Evolutionary conservation across 495 filamentous ascomycete species (phyloP).

Genomic region (Parachaetomium inaequale): DNA sequence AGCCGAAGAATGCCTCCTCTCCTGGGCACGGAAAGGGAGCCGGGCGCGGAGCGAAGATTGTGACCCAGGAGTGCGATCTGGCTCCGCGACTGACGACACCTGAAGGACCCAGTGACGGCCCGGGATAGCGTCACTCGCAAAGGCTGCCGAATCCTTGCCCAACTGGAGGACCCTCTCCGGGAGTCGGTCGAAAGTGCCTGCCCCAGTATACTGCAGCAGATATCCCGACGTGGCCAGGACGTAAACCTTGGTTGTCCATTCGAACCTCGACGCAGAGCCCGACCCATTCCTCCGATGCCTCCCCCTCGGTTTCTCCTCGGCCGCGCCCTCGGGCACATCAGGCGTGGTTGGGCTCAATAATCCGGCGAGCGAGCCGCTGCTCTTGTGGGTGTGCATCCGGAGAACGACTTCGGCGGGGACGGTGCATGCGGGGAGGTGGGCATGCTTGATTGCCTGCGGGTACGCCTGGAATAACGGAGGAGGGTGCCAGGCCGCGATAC

Average conservation of each 20-base stretch:
- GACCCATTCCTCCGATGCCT: constrained; percentile 54
- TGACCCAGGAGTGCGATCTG: constrained; percentile 55
- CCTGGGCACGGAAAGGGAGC: constrained; percentile 62
- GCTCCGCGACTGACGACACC: constrained; percentile 68
- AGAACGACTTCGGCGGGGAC: constrained; percentile 57
- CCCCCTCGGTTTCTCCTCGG: constrained; percentile 37
- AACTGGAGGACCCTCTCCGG: constrained; percentile 86
- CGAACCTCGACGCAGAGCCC: constrained; percentile 57
- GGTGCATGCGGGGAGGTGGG: constrained; percentile 50
- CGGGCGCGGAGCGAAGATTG: constrained; percentile 65
- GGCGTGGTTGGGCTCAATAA: constrained; percentile 29
- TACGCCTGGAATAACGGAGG: constrained; percentile 90
- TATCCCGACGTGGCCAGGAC: constrained; percentile 78
- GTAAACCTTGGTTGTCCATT: constrained; percentile 82
- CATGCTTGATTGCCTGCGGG: constrained; percentile 67
- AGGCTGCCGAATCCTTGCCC: constrained; percentile 82
- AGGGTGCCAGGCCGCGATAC: constrained; percentile 59
- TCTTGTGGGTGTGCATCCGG: constrained; percentile 53
- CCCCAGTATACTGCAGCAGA: constrained; percentile 80
- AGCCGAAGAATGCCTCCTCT: constrained; percentile 59
- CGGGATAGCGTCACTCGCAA: constrained; percentile 88
- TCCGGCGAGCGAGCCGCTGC: constrained; percentile 42
- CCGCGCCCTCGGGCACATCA: constrained; percentile 25
- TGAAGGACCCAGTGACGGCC: constrained; percentile 92
- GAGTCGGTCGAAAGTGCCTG: constrained; percentile 72